Evolutionary conservation across 2,329 filamentous ascomycete genomes (phyloP).

Genomic region (Phialophora verrucosa): DNA sequence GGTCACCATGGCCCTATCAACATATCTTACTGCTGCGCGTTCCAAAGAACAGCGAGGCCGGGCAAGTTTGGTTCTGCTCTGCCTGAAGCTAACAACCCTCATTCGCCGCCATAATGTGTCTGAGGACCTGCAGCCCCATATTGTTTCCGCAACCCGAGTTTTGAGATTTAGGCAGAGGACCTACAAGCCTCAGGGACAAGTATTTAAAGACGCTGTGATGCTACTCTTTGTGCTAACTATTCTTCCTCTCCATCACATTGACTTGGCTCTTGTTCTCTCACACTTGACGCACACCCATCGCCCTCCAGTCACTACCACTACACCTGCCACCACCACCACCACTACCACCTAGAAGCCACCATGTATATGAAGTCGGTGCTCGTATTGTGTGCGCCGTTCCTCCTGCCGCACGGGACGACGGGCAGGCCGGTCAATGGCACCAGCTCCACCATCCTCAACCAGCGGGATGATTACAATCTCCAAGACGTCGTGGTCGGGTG

Average conservation of each 20-base stretch:
- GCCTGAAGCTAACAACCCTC: not conserved
- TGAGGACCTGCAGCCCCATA: not conserved
- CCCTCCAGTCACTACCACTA: not conserved
- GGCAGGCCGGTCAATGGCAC: not conserved
- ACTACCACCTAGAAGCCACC: not conserved
- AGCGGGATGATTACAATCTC: slow-evolving; percentile 1
- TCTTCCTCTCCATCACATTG: not conserved
- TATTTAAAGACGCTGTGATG: not conserved
- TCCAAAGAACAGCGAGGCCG: not conserved
- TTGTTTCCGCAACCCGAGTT: not conserved
- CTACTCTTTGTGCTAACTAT: not conserved
- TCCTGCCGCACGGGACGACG: not conserved
- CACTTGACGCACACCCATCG: not conserved
- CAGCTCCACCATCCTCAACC: not conserved
- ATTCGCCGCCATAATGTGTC: not conserved
- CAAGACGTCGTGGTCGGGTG: not conserved
- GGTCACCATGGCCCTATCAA: not conserved
- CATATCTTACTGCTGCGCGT: not conserved
- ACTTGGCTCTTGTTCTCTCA: not conserved
- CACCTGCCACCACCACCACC: not conserved
- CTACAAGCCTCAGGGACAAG: not conserved
- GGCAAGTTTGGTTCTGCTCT: not conserved
- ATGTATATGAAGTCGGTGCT: not conserved
- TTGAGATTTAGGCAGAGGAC: not conserved
- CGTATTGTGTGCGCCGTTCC: not conserved